Conservation (phyloP, 2,329 filamentous ascomycete species). For the Aspergillus sp. region DNA sequence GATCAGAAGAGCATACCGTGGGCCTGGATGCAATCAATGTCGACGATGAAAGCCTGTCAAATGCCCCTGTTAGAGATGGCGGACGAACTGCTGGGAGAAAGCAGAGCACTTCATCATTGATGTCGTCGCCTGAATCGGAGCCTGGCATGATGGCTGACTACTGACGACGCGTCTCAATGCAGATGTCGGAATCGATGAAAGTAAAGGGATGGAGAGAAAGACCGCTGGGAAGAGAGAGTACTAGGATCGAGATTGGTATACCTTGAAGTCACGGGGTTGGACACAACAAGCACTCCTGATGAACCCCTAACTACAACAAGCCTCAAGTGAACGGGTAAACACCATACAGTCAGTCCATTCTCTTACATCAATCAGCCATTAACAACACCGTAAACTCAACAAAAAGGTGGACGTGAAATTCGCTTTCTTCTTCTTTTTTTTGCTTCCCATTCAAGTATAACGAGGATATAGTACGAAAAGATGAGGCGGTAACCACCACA, state of each 20-base stretch:
- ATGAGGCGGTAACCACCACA: conserved; percentile 21
- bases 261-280: neutral
- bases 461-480: conserved; percentile 20
- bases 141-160: conserved; percentile 44
- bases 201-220: neutral
- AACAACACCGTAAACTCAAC: no score
- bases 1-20: conserved; percentile 49
- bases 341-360: no score
- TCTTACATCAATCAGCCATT: no score
- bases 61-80: neutral
- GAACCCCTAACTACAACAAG: no score
- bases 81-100: neutral
- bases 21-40: conserved; percentile 65
- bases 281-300: neutral
- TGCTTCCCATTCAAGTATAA: conserved; percentile 23
- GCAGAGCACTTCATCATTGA: conserved; percentile 46
- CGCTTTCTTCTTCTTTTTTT: conserved; percentile 11
- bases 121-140: conserved; percentile 54
- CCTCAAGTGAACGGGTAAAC: no score
- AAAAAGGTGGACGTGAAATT: neutral
- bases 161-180: neutral
- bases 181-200: neutral
- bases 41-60: conserved; percentile 57
- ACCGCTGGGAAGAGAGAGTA: neutral
- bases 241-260: neutral